Percentiles rank a stretch among this genome's conserved stretches.
phyloP scores from a whole-genome alignment of 768 basidiomycete genomes.

The Crassisporium funariophilum region DNA sequence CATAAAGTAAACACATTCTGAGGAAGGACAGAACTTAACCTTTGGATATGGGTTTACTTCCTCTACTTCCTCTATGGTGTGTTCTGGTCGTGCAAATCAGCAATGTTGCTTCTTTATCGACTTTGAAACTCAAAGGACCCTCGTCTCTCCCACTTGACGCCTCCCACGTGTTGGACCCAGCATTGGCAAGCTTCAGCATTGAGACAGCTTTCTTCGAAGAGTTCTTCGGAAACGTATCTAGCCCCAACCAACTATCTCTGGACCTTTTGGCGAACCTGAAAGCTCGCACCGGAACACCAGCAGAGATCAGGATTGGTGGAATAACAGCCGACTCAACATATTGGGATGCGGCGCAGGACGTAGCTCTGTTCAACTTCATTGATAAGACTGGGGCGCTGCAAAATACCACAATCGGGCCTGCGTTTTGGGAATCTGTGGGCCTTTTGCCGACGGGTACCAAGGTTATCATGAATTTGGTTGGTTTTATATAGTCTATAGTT shows the following conservation, averaged over 20 bases:
- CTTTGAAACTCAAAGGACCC: conserved; percentile 41
- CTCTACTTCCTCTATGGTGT: conserved; percentile 1
- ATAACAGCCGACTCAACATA: conserved; percentile 57
- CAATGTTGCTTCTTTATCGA: conserved; percentile 15
- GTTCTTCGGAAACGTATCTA: conserved; percentile 46
- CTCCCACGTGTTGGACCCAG: conserved; percentile 43
- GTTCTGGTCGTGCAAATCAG: conserved; percentile 1
- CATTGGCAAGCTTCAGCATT: conserved; percentile 55
- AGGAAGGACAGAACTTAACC: not conserved
- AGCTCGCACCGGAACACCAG: conserved; percentile 44
- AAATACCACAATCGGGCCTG: conserved; percentile 54
- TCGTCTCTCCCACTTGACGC: conserved; percentile 44
- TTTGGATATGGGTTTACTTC: not conserved
- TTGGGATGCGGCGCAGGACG: conserved; percentile 44
- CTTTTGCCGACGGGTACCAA: conserved; percentile 49
- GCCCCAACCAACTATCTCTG: conserved; percentile 45
- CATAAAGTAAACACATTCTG: conserved; percentile 1
- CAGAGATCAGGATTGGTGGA: conserved; percentile 53
- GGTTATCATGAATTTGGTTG: conserved; percentile 47
- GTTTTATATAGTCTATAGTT: no score
- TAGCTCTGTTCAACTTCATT: conserved; percentile 46
- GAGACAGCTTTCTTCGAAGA: conserved; percentile 57
- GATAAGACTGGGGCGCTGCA: conserved; percentile 42
- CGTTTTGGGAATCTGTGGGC: conserved; percentile 49
- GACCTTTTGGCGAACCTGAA: conserved; percentile 48